phyloP scores from a whole-genome alignment of 2,329 filamentous ascomycete genomes.

The Alternaria sp. region DNA sequence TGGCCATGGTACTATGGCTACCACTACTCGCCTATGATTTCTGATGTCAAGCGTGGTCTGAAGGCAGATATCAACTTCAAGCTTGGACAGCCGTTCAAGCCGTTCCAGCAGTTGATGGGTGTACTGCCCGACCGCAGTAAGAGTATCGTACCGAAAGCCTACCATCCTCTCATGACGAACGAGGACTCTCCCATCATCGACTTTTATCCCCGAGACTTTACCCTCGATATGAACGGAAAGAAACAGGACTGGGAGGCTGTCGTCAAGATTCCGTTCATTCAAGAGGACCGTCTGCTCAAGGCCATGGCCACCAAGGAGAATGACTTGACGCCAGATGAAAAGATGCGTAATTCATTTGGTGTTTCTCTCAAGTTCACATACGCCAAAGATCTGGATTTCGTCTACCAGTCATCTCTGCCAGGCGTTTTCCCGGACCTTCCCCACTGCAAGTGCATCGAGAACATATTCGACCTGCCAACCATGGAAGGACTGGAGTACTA shows the following conservation, averaged over 20 bases:
- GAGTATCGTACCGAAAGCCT: slow-evolving; percentile 86
- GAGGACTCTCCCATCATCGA: slow-evolving; percentile 91
- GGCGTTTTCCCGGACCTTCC: slow-evolving; percentile 89
- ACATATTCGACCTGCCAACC: slow-evolving; percentile 92
- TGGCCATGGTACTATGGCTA: slow-evolving; percentile 99
- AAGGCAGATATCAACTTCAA: slow-evolving; percentile 89
- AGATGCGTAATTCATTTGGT: slow-evolving; percentile 85
- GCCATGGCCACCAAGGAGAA: slow-evolving; percentile 88
- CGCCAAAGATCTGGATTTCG: slow-evolving; percentile 75
- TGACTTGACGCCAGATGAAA: slow-evolving; percentile 78
- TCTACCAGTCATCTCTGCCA: slow-evolving; percentile 84
- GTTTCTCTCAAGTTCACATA: slow-evolving; percentile 94
- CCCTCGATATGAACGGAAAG: slow-evolving; percentile 99
- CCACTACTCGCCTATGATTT: slow-evolving; percentile 97
- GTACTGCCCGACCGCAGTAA: slow-evolving; percentile 97
- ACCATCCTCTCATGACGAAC: slow-evolving; percentile 92
- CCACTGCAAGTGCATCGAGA: slow-evolving; percentile 90
- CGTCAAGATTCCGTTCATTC: slow-evolving; percentile 98
- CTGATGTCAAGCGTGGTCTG: slow-evolving; percentile 88
- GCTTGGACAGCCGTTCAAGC: slow-evolving; percentile 91
- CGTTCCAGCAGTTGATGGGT: slow-evolving; percentile 97
- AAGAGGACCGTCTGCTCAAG: slow-evolving; percentile 81
- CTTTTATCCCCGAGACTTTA: slow-evolving; percentile 96
- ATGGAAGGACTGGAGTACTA: slow-evolving; percentile 89
- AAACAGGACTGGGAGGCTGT: slow-evolving; percentile 99